A percentile compares a stretch with the other conserved stretches of the same genome.
phyloP scores from a whole-genome alignment of 805 yeast genomes.

The Kodamaea sagamina region DNA sequence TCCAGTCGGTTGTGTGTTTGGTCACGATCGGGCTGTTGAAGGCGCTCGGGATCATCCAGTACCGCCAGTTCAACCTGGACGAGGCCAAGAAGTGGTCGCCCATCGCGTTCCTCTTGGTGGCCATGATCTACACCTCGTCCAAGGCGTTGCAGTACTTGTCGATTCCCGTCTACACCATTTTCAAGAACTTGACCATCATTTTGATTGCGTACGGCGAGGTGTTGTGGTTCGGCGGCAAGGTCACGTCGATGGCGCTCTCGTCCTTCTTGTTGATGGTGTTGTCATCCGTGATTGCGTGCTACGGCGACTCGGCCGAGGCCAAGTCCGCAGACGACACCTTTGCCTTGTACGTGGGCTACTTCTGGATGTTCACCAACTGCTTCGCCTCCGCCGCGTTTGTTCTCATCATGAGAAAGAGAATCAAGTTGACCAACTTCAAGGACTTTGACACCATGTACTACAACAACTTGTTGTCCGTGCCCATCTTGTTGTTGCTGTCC shows the following conservation, averaged over 20 bases:
- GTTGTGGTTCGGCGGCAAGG: constrained; percentile 92
- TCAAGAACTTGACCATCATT: constrained; percentile 95
- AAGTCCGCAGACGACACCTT: constrained; percentile 43
- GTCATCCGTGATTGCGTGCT: constrained; percentile 93
- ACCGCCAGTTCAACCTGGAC: constrained; percentile 77
- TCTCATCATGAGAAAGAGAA: constrained; percentile 94
- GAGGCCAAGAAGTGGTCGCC: constrained; percentile 98
- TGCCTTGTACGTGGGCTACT: constrained; percentile 69
- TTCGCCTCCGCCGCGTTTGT: constrained; percentile 92
- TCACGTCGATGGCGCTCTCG: constrained; percentile 84
- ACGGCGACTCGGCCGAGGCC: constrained; percentile 67
- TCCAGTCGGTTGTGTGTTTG: constrained; percentile 85
- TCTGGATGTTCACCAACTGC: constrained; percentile 97
- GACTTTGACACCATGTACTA: constrained; percentile 98
- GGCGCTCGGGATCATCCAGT: constrained; percentile 72
- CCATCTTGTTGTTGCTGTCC: constrained; percentile 77
- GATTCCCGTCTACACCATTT: constrained; percentile 95
- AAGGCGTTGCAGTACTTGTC: constrained; percentile 90
- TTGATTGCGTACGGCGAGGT: constrained; percentile 98
- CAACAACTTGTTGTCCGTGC: constrained; percentile 92
- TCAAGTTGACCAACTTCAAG: constrained; percentile 93
- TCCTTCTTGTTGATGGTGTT: constrained; percentile 91
- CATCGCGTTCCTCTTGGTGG: constrained; percentile 82
- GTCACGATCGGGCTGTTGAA: constrained; percentile 72
- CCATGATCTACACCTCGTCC: constrained; percentile 94